Evolutionary conservation across 2,329 filamentous ascomycete species (phyloP), one percentile per base, ranked within the genome.

Genomic region (Penicillium expansum): DNA sequence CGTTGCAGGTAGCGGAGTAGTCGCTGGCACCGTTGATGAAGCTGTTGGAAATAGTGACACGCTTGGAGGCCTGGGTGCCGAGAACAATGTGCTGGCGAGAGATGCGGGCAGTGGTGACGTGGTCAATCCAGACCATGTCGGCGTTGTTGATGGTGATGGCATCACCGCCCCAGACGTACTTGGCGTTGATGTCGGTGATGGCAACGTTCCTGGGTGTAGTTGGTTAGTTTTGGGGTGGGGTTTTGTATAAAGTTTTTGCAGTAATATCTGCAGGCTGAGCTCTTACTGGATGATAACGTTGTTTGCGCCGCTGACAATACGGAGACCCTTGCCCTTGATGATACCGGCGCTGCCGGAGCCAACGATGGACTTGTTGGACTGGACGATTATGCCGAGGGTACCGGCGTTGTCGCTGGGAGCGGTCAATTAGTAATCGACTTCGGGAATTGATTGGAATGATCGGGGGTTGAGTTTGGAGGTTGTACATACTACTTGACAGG

Each of bases 11-110:
- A 5, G 84, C 79, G 11, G 82, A 85, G 74, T 77, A 86, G 18
- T 72, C 69, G 33, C 79, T 79, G 24, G 69, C 67, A 44, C 84
- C 84, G 65, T 87, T 79, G 63, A 87, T 81, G 67, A 83, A 80
- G 72, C 68, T 77, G 79, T 86, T 86, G 63, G 83, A 83, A 69
- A 87, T 80, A 29, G 83, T 84, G 20, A 86, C 80, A 43, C 81
- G 81, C 69, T 78, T 79, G 64, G 78, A 80, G 49, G 82, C 78
- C 3, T 69, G 66, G 67, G 78, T 80, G 58, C 84, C 84, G 48
- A 83, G 78, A 48, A 86, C 84, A 48, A 85, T 81, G 75, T 85
- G 81, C 71, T 86, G 83, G 43, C 84, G 82, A 52, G 82, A 82
- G 62, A 85, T 82, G 43, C 81, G 78, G 50, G 82, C 82, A 48